Base-by-base conservation (phyloP, 352 stramenopile species). In the Achlya hypogyna region DNA sequence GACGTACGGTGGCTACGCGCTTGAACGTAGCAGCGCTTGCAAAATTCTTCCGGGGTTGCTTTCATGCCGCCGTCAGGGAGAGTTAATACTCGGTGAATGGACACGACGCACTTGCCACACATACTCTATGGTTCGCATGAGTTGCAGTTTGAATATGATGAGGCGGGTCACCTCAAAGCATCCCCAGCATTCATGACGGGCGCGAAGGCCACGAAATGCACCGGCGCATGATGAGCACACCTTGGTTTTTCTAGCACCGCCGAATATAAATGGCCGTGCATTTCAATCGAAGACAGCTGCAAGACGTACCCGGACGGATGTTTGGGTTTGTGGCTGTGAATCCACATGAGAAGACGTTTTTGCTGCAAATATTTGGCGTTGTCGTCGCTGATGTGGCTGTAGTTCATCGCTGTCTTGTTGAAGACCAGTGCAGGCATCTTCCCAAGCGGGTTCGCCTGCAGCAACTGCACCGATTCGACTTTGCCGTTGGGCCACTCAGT, bases 81-180 rank as follows among this genome's bases (percentile, higher is more conserved):
- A 22, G n/a, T 25, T 4, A 67, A 52, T 20, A 67, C 45, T 4
- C 60, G 40, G 0, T 38, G 60, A n/a, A 67, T n/a, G 4, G 35
- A 6, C 5, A 67, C 60, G 29, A 67, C 60, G 32, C 60, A 67
- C 27, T 67, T 56, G 22, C 40, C n/a, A 32, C 60, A 67, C 60
- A 67, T 67, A 22, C n/a, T 25, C 60, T 67, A 58, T 14, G 6
- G 40, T 34, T 10, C 34, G 14, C 6, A 54, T 54, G 29, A 54
- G 25, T 53, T 47, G 53, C 6, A 8, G 4, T 6, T 29, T 10
- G 22, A 40, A 18, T 20, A 16, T 43, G 53, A 20, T 32, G 42
- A 22, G 10, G 32, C n/a, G 18, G 42, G 12, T 0, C 59, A 64
- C n/a, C 16, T 64, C n/a, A 8, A 9, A 53, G 6, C 28, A 51